These are phyloP conservation scores for Sporothrix brunneoviolacea DNA, from an alignment of 2,329 filamentous ascomycete species.

Conservation along the genomic window DNA sequence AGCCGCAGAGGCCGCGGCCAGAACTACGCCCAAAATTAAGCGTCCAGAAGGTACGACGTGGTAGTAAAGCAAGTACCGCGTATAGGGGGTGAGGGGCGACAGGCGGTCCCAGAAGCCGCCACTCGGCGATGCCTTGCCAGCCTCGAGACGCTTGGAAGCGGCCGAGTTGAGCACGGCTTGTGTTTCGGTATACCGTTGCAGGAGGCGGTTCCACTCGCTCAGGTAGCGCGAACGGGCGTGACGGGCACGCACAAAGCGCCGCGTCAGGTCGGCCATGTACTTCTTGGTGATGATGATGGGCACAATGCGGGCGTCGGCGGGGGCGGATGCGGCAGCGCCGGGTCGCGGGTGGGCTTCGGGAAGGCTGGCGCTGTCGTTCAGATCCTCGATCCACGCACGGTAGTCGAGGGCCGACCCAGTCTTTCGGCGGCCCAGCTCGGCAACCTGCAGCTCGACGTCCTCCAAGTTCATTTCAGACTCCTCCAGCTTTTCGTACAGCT, in stretches of 20 bases:
- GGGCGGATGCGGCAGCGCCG: slow-evolving; percentile 24
- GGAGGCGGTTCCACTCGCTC: slow-evolving; percentile 76
- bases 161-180: slow-evolving; percentile 81
- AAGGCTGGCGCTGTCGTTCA: slow-evolving; percentile 68
- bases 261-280: slow-evolving; percentile 83
- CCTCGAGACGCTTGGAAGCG: slow-evolving; percentile 72
- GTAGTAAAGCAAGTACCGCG: slow-evolving; percentile 71
- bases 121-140: slow-evolving; percentile 51
- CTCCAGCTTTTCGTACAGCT: slow-evolving; percentile 77
- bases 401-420: slow-evolving; percentile 68
- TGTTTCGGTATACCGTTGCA: slow-evolving; percentile 65
- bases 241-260: slow-evolving; percentile 71
- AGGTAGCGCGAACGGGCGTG: slow-evolving; percentile 78
- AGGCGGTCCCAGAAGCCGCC: slow-evolving; percentile 47
- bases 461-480: slow-evolving; percentile 76
- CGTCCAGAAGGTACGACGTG: slow-evolving; percentile 64
- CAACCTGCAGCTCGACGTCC: slow-evolving; percentile 72
- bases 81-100: slow-evolving; percentile 68
- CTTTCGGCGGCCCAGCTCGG: slow-evolving; percentile 73
- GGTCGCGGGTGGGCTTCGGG: slow-evolving; percentile 52
- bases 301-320: slow-evolving; percentile 41
- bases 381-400: slow-evolving; percentile 92
- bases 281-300: slow-evolving; percentile 87
- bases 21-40: slow-evolving; percentile 57
- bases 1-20: slow-evolving; percentile 68